A percentile compares a stretch with the other conserved stretches of the same genome.
phyloP scores from a whole-genome alignment of 805 yeast genomes.

The Suhomyces faveliae region DNA sequence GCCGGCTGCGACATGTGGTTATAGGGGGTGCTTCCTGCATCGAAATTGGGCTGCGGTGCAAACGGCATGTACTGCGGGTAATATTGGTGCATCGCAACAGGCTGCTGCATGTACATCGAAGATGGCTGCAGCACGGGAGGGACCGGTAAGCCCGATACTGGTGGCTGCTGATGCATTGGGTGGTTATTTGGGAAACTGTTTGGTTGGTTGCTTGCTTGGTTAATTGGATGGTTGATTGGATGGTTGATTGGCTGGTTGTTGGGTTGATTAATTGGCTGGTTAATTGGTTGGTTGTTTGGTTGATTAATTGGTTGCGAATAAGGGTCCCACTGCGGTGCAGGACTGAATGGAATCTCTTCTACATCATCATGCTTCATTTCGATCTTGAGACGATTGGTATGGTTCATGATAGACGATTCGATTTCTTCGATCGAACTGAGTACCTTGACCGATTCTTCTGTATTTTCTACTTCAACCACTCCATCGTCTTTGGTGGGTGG shows the following conservation, averaged over 20 bases:
- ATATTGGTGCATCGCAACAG: not conserved
- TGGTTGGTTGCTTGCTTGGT: not conserved
- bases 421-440: conserved; percentile 37
- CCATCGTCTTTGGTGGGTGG: not conserved
- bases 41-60: not conserved
- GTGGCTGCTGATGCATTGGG: not conserved
- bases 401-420: conserved; percentile 34
- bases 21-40: conserved; percentile 8
- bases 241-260: not conserved
- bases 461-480: not conserved
- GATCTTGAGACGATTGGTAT: conserved; percentile 25
- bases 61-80: conserved; percentile 7
- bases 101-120: not conserved
- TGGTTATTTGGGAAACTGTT: not conserved
- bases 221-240: not conserved
- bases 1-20: conserved; percentile 2
- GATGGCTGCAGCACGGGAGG: not conserved
- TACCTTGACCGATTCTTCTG: conserved; percentile 6
- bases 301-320: not conserved
- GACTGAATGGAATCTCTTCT: not conserved
- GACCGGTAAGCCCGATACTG: not conserved
- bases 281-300: not conserved
- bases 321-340: not conserved
- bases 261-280: not conserved
- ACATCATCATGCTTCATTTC: conserved; percentile 1